Percentiles rank a stretch among this genome's conserved stretches.
Evolutionary conservation across 1,139 yeast genomes (phyloP).

Genomic region (Debaryomyces coudertii): DNA sequence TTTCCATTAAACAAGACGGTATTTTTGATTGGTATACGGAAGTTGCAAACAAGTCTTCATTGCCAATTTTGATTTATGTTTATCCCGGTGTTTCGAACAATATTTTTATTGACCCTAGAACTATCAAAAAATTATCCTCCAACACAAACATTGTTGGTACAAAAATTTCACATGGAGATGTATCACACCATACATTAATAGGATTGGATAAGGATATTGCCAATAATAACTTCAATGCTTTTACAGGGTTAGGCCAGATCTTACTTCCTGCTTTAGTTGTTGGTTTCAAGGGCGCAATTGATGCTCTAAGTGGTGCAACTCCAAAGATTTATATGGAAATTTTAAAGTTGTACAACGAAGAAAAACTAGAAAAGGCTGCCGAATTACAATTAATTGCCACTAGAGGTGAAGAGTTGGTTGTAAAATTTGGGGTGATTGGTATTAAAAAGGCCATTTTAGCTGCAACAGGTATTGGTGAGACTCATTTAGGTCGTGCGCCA

Average conservation of each 20-base stretch:
- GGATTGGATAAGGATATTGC: slow-evolving; percentile 38
- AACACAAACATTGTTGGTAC: slow-evolving; percentile 53
- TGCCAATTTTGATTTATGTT: slow-evolving; percentile 52
- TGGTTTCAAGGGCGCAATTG: slow-evolving; percentile 28
- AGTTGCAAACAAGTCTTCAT: slow-evolving; percentile 46
- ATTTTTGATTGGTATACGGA: slow-evolving; percentile 44
- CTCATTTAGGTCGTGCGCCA: slow-evolving; percentile 34
- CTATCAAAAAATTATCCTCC: slow-evolving; percentile 32
- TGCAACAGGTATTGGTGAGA: slow-evolving; percentile 43
- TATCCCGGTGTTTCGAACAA: slow-evolving; percentile 53
- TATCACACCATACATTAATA: slow-evolving; percentile 32
- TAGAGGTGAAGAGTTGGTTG: slow-evolving; percentile 26
- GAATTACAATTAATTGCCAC: slow-evolving; percentile 24
- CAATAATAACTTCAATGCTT: slow-evolving; percentile 23
- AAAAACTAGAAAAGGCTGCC: slow-evolving; percentile 21
- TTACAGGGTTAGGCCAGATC: slow-evolving; percentile 31
- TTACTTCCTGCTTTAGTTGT: slow-evolving; percentile 27
- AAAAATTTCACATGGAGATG: slow-evolving; percentile 47
- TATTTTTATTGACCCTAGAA: slow-evolving; percentile 31
- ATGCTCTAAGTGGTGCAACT: slow-evolving; percentile 42
- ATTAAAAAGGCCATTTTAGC: slow-evolving; percentile 34
- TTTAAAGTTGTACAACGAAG: slow-evolving; percentile 21
- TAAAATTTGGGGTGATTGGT: slow-evolving; percentile 27
- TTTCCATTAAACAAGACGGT: slow-evolving; percentile 42
- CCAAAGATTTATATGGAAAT: slow-evolving; percentile 41